Conservation (phyloP, 306 rosid genomes). For the Adenanthera pavonina region DNA sequence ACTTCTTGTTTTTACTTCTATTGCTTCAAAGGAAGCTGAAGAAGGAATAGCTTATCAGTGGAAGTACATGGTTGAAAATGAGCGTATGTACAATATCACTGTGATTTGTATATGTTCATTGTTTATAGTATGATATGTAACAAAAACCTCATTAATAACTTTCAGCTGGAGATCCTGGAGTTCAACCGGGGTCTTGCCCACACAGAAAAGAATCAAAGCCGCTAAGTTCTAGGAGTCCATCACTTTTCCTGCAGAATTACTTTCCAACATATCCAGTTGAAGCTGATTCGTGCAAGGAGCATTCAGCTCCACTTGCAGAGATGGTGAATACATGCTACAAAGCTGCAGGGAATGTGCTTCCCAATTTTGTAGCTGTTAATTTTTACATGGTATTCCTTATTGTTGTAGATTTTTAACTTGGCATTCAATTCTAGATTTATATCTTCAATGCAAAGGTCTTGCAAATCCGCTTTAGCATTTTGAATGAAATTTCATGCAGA, state of each 20-base stretch:
- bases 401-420: conserved; percentile 6
- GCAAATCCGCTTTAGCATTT: conserved; percentile 40
- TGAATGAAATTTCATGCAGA: conserved; percentile 63
- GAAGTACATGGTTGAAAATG: conserved; percentile 94
- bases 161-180: conserved; percentile 99
- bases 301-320: conserved; percentile 85
- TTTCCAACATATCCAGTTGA: conserved; percentile 93
- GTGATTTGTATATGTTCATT: conserved; percentile 1
- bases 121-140: conserved; percentile 17
- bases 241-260: conserved; percentile 87
- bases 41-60: conserved; percentile 98
- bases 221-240: conserved; percentile 65
- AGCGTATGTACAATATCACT: conserved; percentile 59
- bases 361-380: conserved; percentile 91
- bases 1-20: conserved; percentile 90
- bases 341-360: conserved; percentile 82
- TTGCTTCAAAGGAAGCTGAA: conserved; percentile 82
- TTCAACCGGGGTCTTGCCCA: conserved; percentile 72
- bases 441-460: conserved; percentile 10
- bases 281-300: conserved; percentile 95
- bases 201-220: conserved; percentile 91
- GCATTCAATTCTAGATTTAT: conserved; percentile 25
- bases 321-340: conserved; percentile 88
- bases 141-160: conserved; percentile 31
- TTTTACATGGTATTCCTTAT: conserved; percentile 83